Evolutionary conservation across 805 yeast species (phyloP), one percentile per base, ranked within the genome.

Genomic region (Torulaspora indica): DNA sequence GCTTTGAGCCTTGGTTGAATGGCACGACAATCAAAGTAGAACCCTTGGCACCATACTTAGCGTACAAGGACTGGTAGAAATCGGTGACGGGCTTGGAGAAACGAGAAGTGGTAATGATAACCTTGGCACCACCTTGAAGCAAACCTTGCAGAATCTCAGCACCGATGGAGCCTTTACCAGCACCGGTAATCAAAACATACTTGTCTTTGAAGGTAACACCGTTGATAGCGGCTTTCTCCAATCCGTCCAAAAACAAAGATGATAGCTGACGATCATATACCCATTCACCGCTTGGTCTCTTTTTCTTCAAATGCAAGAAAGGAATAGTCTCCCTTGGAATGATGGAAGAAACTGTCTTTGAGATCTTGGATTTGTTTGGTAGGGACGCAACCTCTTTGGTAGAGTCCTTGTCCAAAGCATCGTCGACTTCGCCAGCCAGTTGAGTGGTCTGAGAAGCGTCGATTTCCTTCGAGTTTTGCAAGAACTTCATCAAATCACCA

Each of bases 91-190:
- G 78, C 74, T 87, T 86, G 52, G 95, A 85, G 78, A 85, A 93
- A 69, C 96, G 79, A 22, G 96, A 89, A 42, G 99, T 93, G 38
- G 99, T 93, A 45, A 91, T 96, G 63, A 93, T 74, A 57, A 90
- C 97, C 68, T 85, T 87, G 38, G 98, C 98, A 75, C 99, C 99
- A 72, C 98, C 98, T 62, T 91, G 81, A 45, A 93, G 75, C 64
- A 93, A 75, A 54, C 98, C 98, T 73, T 87, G 95, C 64, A 93
- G 76, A 56, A 93, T 79, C 70, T 93, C 96, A 49, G 96, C 96
- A 73, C 98, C 98, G 63, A 93, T 93, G 40, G 98, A 93, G 43
- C 98, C 98, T 38, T 87, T 90, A 75, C 98, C 98, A 40, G 98
- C 98, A 76, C 98, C 98, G 38, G 98, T 93, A 54, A 93, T 75